phyloP scores from a whole-genome alignment of 2,329 filamentous ascomycete species.

The Alternaria gansuensis region DNA sequence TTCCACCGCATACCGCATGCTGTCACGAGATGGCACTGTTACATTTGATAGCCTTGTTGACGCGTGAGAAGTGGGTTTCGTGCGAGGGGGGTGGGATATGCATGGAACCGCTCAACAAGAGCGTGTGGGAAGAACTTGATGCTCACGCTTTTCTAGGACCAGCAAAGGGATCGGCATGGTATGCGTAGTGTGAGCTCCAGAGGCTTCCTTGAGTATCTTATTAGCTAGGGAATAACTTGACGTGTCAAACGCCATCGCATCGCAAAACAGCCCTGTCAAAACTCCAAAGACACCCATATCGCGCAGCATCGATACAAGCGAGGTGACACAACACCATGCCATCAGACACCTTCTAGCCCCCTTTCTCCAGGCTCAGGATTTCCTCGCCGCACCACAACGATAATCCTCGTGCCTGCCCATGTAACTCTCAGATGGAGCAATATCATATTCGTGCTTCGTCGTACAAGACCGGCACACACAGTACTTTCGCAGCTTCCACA shows the following conservation, averaged over 20 bases:
- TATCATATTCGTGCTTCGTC: not conserved
- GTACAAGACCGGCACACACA: not conserved
- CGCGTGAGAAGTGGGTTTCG: not conserved
- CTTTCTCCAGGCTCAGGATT: not conserved
- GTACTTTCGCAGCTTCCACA: not conserved
- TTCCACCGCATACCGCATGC: not conserved
- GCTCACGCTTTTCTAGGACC: no score
- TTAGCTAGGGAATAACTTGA: no score
- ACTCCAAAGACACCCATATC: not conserved
- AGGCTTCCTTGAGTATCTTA: no score
- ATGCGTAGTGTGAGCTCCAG: no score
- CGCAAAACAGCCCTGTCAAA: no score
- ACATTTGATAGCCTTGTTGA: not conserved
- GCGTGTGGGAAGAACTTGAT: no score
- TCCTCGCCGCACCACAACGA: not conserved
- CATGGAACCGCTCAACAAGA: not conserved
- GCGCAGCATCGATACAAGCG: not conserved
- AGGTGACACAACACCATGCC: not conserved
- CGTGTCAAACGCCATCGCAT: no score
- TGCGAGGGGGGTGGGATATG: not conserved
- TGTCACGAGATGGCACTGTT: not conserved
- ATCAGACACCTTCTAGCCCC: not conserved
- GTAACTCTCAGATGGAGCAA: not conserved
- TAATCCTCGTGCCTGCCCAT: not conserved
- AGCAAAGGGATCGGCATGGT: no score